Evolutionary conservation across 129 eudicot genomes (phyloP).

Genomic region (Kitagawia praeruptora): DNA sequence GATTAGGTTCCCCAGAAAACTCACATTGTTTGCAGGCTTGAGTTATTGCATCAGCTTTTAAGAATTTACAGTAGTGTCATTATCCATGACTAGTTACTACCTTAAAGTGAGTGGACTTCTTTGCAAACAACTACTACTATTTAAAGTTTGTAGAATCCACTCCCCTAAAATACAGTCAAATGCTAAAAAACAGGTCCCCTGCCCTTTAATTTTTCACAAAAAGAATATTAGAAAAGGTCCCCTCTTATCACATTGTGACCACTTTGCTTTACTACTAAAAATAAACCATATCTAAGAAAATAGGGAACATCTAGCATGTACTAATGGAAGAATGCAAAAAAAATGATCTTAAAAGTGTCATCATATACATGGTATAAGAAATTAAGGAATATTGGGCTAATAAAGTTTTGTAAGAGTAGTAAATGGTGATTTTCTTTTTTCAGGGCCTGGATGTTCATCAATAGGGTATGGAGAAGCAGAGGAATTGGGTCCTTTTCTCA

Average conservation of each 20-base stretch:
- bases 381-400: not conserved
- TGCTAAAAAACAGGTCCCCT: not conserved
- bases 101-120: not conserved
- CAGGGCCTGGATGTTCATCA: conserved; percentile 98
- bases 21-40: not conserved
- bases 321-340: not conserved
- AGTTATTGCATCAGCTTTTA: not conserved
- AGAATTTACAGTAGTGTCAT: not conserved
- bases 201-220: not conserved
- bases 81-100: not conserved
- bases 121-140: not conserved
- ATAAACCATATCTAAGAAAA: not conserved
- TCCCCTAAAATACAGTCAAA: not conserved
- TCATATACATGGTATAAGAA: not conserved
- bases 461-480: conserved; percentile 71
- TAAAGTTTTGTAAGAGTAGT: not conserved
- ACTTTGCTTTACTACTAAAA: conserved; percentile 1
- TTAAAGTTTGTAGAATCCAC: not conserved
- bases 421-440: not conserved
- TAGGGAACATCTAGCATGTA: not conserved
- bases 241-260: conserved; percentile 10
- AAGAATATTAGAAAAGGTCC: conserved; percentile 3
- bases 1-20: not conserved
- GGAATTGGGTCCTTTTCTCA: conserved; percentile 82
- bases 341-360: not conserved